Base-by-base conservation (phyloP, 1,284 basidiomycete species). In the Pascua guehoae region DNA sequence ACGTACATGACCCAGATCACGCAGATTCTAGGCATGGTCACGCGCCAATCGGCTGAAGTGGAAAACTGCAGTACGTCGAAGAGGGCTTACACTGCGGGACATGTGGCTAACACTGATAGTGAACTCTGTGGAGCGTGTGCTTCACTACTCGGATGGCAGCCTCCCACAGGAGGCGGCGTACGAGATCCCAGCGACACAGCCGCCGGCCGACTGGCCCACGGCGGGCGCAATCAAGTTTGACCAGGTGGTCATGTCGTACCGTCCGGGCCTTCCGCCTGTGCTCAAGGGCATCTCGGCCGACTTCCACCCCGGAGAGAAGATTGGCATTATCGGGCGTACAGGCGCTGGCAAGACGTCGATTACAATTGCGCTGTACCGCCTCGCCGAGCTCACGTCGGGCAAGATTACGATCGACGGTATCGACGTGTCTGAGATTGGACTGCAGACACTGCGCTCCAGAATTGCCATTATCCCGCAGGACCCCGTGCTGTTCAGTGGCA, bases 381-480 rank as follows among this genome's bases (percentile, higher is more conserved):
- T 80, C 44, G 65, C 75, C 32, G 80, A 81, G 65, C 64, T 77
- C 3, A 73, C 68, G 9, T 65, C 69, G 3, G 82, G 80, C 32
- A 66, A 51, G 11, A 79, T 81, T 54, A 51, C 59, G 41, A 75
- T 81, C 53, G 79, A 77, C 56, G 73, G 66, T 11, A 58, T 82
- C 14, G 81, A 83, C 49, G 65, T 75, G 16, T 69, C 69, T 4
- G 70, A 77, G 48, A 73, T 83, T 9, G 83, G 82, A 0, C 67
- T 83, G 66, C 55, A 79, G 74, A 75, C 78, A 46, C 62, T 82
- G 7, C 71, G 81, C 49, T 71, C 72, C 15, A 68, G 69, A 18
- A 71, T 82, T 10, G 77, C 79, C 9, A 83, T 96, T 67, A 94
- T 97, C 61, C 91, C 92, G 10, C 92, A 96, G 73, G 92, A 96